These are phyloP conservation scores for Fusarium tanahbumbuense DNA, from an alignment of 2,329 filamentous ascomycete species.

Conservation along the genomic window DNA sequence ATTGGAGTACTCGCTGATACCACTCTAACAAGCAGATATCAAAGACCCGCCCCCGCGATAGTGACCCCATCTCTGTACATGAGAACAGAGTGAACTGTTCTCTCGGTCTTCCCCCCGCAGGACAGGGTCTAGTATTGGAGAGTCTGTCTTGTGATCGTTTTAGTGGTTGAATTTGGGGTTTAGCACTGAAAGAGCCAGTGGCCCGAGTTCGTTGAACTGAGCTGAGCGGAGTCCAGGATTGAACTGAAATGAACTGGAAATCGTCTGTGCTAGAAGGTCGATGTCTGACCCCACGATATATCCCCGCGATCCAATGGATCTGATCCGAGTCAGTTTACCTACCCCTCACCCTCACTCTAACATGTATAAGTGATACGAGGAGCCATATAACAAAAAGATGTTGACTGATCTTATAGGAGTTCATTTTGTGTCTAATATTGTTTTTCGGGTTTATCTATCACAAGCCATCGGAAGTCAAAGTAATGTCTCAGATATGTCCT, in stretches of 20 bases:
- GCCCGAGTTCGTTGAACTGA: not conserved
- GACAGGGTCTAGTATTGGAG: slow-evolving; percentile 9
- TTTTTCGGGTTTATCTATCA: not conserved
- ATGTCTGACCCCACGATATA: slow-evolving; percentile 20
- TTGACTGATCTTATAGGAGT: not conserved
- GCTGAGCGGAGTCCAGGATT: not conserved
- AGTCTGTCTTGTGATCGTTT: not conserved
- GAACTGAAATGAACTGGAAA: not conserved
- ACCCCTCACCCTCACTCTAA: slow-evolving; percentile 13
- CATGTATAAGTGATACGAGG: not conserved
- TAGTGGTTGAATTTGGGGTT: not conserved
- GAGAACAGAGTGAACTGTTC: not conserved
- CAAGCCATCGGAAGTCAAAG: not conserved
- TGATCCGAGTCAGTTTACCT: slow-evolving; percentile 11
- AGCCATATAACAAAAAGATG: not conserved
- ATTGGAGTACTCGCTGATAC: not conserved
- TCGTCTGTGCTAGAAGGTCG: not conserved
- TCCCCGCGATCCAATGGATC: slow-evolving; percentile 23
- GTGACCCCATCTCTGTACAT: not conserved
- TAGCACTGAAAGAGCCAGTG: not conserved
- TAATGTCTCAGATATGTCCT: not conserved
- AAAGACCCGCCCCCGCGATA: slow-evolving; percentile 31
- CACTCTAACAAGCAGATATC: slow-evolving; percentile 1
- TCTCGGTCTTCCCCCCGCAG: slow-evolving; percentile 5
- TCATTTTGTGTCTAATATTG: not conserved